Base-by-base conservation (phyloP, 768 basidiomycete species). In the Trametes sanguinea region DNA sequence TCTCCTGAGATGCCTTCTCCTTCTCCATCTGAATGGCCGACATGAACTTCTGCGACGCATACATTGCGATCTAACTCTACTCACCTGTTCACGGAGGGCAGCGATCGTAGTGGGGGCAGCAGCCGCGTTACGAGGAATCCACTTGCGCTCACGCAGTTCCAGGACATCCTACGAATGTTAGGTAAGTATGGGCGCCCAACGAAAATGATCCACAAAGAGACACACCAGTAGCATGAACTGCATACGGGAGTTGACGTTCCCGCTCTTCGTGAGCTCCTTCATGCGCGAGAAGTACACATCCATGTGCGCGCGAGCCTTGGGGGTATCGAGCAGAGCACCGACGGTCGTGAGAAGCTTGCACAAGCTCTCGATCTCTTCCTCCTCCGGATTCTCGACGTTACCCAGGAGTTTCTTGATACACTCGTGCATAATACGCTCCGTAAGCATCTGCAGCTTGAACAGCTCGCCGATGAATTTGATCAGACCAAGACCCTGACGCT, bases 371-470 rank as follows among this genome's bases (percentile, higher is more conserved):
- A 99, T 91, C 71, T 97, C 95, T 78, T 98, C 96, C 76, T 98
- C 96, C 71, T 98, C 95, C 0, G 95, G 97, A 69, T 93, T 92
- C 67, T 94, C 88, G 60, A 96, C 89, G 72, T 99, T 98, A 57
- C 89, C 85, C 11, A 98, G 81, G 11, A 98, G 83, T 77, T 96
- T 95, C 84, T 94, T 94, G 73, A 98, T 88, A 81, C 96, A 99
- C 76, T 94, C 92, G 80, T 95, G 92, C 92, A 98, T 99, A 78
- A 98, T 96, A 67, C 94, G 89, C 78, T 95, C 94, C 51, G 94
- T 95, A 57, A 98, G 80, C 94, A 98, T 97, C 77, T 93, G 91
- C n/a, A 99, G 81, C 79, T 98, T 98, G 88, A 94, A 99, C 57
- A 98, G 80, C 77, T 99, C 96, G 65, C 96, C 95, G 65, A 98